phyloP scores from a whole-genome alignment of 768 basidiomycete genomes.

The Tylopilus vinaceipallidus region DNA sequence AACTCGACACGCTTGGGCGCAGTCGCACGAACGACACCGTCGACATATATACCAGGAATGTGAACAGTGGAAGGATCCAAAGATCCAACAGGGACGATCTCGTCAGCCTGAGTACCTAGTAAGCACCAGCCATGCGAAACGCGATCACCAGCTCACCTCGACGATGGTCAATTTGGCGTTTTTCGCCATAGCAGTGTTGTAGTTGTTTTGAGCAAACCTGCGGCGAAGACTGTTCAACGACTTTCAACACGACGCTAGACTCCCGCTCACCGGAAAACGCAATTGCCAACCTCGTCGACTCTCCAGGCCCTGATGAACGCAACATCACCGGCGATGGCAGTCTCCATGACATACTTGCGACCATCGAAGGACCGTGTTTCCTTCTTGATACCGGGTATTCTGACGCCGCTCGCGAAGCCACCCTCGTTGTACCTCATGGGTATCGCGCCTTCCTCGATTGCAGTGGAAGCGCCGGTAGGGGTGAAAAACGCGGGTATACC shows the following conservation, averaged over 20 bases:
- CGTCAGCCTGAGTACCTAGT: conserved; percentile 59
- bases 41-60: conserved; percentile 82
- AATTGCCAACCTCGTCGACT: conserved; percentile 88
- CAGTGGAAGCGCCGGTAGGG: conserved; percentile 84
- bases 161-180: conserved; percentile 89
- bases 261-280: conserved; percentile 72
- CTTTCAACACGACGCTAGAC: not conserved
- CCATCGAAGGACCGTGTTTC: conserved; percentile 77
- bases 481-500: conserved; percentile 95
- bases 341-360: conserved; percentile 79
- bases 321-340: conserved; percentile 74
- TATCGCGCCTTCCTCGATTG: conserved; percentile 76
- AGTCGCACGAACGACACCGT: conserved; percentile 81
- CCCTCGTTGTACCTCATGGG: conserved; percentile 77
- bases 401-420: conserved; percentile 67
- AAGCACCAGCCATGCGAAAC: not conserved
- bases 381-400: conserved; percentile 70
- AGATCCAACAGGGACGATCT: conserved; percentile 81
- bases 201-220: conserved; percentile 88
- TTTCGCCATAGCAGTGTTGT: conserved; percentile 82
- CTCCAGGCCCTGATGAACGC: conserved; percentile 92
- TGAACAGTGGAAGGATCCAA: conserved; percentile 82
- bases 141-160: conserved; percentile 50
- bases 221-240: not conserved
- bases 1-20: conserved; percentile 78